Evolutionary conservation across 495 filamentous ascomycete species (phyloP).

Genomic region (Pseudoneurospora amorphoporcata): DNA sequence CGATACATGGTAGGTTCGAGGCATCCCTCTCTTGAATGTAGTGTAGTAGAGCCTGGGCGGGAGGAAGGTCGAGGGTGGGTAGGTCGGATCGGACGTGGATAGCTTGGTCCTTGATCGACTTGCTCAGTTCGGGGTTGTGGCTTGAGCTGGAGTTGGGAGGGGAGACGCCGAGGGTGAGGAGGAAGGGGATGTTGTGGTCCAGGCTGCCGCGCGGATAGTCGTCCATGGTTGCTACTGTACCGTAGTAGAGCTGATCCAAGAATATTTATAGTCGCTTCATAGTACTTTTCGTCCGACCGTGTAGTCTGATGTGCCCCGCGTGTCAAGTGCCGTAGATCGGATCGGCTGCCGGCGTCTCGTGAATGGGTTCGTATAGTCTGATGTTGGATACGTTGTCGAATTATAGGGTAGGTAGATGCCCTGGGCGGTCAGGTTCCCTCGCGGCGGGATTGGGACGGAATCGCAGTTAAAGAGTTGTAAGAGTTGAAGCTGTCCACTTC

Average conservation of each 20-base stretch:
- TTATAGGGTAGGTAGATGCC: neutral
- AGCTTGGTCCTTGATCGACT: constrained; percentile 48
- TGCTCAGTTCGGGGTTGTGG: constrained; percentile 28
- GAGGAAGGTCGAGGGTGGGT: constrained; percentile 50
- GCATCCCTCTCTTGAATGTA: constrained; percentile 58
- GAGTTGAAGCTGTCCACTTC: neutral
- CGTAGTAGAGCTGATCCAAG: neutral
- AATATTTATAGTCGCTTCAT: neutral
- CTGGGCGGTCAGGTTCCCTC: neutral
- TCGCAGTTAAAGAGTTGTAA: neutral
- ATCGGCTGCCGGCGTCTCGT: neutral
- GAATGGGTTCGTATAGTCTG: neutral
- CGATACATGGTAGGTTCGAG: constrained; percentile 49
- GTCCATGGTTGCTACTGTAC: constrained; percentile 49
- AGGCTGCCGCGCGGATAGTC: constrained; percentile 74
- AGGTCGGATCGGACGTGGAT: constrained; percentile 56
- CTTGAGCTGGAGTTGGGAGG: constrained; percentile 11
- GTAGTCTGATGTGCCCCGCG: neutral
- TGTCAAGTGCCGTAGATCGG: neutral
- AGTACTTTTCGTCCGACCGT: neutral
- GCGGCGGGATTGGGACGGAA: neutral
- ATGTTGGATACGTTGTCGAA: no score
- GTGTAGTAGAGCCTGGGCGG: constrained; percentile 56
- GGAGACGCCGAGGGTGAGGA: constrained; percentile 68
- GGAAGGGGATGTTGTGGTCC: constrained; percentile 69